These are phyloP conservation scores for Pistacia atlantica DNA, from an alignment of 345 rosid genomes.

Conservation along the genomic window DNA sequence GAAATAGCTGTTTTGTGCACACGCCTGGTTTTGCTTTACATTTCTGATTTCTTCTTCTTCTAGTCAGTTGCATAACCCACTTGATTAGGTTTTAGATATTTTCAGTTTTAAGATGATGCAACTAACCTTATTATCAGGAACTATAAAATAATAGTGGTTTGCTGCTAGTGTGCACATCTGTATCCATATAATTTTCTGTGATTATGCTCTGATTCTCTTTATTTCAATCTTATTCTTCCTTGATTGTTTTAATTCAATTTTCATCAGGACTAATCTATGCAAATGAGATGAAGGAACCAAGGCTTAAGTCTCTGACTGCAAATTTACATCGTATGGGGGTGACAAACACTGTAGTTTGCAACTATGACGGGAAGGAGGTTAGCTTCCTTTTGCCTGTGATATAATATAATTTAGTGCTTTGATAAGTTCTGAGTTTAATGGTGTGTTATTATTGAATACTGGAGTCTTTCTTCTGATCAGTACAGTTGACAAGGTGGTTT, in stretches of 20 bases:
- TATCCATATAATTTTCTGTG: too few species aligned
- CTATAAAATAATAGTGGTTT: too few species aligned
- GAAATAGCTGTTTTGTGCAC: background rate
- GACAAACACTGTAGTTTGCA: constrained; percentile 84
- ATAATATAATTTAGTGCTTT: background rate
- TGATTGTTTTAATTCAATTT: constrained; percentile 21
- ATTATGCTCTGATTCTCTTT: background rate
- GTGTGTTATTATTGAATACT: background rate
- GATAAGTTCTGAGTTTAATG: background rate
- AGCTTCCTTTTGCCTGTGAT: constrained; percentile 25
- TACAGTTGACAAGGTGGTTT: background rate
- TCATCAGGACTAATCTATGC: constrained; percentile 81
- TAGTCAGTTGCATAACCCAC: background rate
- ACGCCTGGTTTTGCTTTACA: background rate
- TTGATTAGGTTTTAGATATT: background rate
- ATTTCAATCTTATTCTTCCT: constrained; percentile 6
- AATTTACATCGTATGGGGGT: constrained; percentile 97
- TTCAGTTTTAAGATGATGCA: too few species aligned
- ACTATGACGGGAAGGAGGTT: constrained; percentile 98
- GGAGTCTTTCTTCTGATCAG: background rate
- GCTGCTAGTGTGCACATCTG: too few species aligned
- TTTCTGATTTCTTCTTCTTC: background rate
- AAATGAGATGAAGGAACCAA: constrained; percentile 81
- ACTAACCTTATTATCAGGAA: too few species aligned
- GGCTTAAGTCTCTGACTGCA: constrained; percentile 88